phyloP scores from a whole-genome alignment of 164 flowering plant species.

The Berberis thunbergii region DNA sequence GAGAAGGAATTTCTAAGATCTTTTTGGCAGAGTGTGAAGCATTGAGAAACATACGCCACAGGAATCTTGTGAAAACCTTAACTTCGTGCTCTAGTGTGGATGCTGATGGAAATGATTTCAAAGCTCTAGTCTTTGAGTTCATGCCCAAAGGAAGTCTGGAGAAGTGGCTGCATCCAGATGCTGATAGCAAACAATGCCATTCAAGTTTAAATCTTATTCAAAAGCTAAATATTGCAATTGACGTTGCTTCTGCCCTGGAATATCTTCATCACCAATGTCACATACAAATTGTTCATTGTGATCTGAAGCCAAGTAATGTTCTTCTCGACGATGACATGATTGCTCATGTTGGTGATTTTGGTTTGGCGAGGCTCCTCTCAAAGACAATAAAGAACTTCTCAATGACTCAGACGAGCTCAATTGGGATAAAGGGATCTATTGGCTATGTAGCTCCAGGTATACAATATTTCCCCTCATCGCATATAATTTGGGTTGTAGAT shows the following conservation, averaged over 20 bases:
- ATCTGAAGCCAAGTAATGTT: conserved; percentile 7
- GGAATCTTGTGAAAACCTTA: conserved; percentile 8
- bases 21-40: conserved; percentile 11
- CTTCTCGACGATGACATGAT: conserved; percentile 9
- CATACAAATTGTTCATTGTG: conserved; percentile 9
- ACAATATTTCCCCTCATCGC: no score
- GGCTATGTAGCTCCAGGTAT: conserved; percentile 5
- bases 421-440: conserved; percentile 2
- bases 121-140: conserved; percentile 11
- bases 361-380: background rate
- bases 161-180: conserved; percentile 9
- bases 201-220: background rate
- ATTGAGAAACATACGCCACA: conserved; percentile 6
- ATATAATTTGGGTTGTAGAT: background rate
- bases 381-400: background rate
- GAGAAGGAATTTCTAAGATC: conserved; percentile 3
- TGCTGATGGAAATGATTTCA: conserved; percentile 8
- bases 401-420: background rate
- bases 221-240: conserved; percentile 8
- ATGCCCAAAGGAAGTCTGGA: conserved; percentile 12
- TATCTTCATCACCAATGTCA: conserved; percentile 11
- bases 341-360: conserved; percentile 3
- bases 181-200: background rate
- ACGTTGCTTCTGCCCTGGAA: conserved; percentile 10
- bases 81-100: conserved; percentile 9